Conservation (phyloP, 495 filamentous ascomycete species). For the Bacidia rubella region DNA sequence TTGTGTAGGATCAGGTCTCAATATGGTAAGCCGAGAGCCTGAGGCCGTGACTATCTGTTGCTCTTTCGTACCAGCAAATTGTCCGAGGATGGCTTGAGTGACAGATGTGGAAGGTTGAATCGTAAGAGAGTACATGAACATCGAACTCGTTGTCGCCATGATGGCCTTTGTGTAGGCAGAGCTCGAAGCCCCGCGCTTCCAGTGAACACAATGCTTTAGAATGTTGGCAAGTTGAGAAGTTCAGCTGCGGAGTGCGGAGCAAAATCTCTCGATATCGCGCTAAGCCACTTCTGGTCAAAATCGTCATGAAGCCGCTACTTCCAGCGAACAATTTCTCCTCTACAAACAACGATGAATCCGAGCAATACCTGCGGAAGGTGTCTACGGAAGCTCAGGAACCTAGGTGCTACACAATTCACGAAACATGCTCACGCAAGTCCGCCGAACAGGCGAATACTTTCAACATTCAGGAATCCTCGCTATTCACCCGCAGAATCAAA, state of each 20-base stretch:
- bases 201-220: not conserved
- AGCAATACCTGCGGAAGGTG: not conserved
- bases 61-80: slow-evolving; percentile 87
- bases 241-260: slow-evolving; percentile 3
- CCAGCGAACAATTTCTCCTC: not conserved
- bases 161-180: slow-evolving; percentile 26
- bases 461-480: not conserved
- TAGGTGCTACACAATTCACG: not conserved
- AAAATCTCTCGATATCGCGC: not conserved
- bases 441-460: not conserved
- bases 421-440: not conserved
- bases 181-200: not conserved
- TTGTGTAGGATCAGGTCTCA: slow-evolving; percentile 70
- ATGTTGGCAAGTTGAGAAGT: not conserved
- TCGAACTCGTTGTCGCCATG: slow-evolving; percentile 94
- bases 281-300: not conserved
- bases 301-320: not conserved
- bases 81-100: slow-evolving; percentile 79
- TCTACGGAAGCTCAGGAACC: not conserved
- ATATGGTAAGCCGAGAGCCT: slow-evolving; percentile 75
- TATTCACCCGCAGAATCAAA: not conserved
- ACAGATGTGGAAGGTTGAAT: slow-evolving; percentile 81
- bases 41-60: slow-evolving; percentile 94
- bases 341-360: not conserved
- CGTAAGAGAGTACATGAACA: slow-evolving; percentile 95